phyloP scores from a whole-genome alignment of 768 basidiomycete species.

The Serendipita sp. region DNA sequence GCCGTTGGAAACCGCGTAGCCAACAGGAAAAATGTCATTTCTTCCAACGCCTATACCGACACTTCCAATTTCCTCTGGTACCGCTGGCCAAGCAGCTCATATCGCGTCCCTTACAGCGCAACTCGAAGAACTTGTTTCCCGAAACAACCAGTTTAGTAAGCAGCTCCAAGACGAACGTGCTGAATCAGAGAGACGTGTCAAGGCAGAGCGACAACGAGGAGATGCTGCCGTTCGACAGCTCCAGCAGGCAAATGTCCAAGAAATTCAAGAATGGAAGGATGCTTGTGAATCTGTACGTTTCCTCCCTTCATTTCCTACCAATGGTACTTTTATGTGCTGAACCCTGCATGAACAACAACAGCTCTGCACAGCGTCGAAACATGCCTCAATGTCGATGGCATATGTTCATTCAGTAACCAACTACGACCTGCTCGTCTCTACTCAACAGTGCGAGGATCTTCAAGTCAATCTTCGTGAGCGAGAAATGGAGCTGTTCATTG shows the following conservation, averaged over 20 bases:
- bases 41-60: neutral
- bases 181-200: neutral
- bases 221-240: neutral
- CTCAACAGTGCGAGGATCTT: neutral
- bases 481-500: too few relatives aligned
- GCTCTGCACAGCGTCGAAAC: neutral
- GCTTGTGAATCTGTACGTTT: neutral
- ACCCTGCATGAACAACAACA: neutral
- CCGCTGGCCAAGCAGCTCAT: neutral
- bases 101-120: neutral
- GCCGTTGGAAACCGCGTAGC: too few relatives aligned
- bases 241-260: neutral
- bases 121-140: neutral
- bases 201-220: neutral
- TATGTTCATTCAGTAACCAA: slow-evolving; percentile 3
- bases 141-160: neutral
- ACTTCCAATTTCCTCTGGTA: slow-evolving; percentile 1
- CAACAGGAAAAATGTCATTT: neutral
- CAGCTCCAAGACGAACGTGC: neutral
- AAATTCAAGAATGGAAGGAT: neutral
- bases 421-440: neutral
- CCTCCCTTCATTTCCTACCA: neutral
- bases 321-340: neutral
- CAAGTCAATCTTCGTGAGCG: too few relatives aligned
- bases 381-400: neutral